A percentile compares a stretch with the other conserved stretches of the same genome.
These are phyloP conservation scores for Colletotrichum salicis DNA, from an alignment of 2,329 filamentous ascomycete genomes.

Conservation along the genomic window DNA sequence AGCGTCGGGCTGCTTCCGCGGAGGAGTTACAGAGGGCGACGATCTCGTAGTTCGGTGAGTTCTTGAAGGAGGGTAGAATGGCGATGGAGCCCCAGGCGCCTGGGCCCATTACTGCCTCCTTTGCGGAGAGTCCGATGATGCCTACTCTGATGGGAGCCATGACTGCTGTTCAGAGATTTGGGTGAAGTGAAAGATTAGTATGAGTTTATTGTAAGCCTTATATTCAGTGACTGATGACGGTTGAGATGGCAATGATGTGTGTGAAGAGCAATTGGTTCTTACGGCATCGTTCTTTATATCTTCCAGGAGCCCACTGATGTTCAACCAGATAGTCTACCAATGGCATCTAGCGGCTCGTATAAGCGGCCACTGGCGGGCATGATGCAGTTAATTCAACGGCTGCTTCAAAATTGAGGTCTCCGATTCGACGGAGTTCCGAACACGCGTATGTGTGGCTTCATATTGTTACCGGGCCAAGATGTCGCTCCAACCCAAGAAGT, in stretches of 20 bases:
- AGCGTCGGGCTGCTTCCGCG: constrained; percentile 53
- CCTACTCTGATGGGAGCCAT: constrained; percentile 61
- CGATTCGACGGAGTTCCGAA: background rate
- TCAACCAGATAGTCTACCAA: background rate
- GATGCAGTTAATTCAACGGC: background rate
- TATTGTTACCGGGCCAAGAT: too few species aligned
- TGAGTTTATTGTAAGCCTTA: background rate
- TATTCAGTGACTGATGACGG: background rate
- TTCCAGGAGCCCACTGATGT: background rate
- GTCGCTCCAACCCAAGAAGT: background rate
- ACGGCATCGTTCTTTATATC: background rate
- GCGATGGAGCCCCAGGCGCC: constrained; percentile 64
- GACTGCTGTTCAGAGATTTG: background rate
- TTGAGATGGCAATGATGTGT: background rate
- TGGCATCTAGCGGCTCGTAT: background rate
- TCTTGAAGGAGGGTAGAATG: constrained; percentile 65
- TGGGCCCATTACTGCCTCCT: constrained; percentile 55
- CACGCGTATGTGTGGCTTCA: background rate
- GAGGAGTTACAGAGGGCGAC: constrained; percentile 64
- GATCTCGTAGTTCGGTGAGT: constrained; percentile 57
- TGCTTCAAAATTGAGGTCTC: background rate
- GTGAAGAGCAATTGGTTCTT: background rate
- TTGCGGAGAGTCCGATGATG: constrained; percentile 67
- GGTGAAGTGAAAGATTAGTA: background rate
- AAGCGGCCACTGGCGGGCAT: background rate